Base-by-base conservation (phyloP, 768 basidiomycete species). In the Dioszegia crocea region DNA sequence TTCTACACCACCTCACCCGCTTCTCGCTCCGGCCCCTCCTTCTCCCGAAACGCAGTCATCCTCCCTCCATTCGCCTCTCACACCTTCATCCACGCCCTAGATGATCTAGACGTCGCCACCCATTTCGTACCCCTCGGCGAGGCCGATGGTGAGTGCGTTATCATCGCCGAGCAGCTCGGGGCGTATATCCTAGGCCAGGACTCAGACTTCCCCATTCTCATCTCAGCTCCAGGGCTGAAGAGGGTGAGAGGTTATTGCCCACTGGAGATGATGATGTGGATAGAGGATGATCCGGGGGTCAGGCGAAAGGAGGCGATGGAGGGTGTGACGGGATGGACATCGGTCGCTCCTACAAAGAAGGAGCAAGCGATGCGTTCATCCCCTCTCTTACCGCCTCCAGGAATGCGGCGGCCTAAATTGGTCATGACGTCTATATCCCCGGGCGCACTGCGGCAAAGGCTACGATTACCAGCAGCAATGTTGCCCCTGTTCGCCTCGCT, bases 1-100 rank as follows among this genome's bases (percentile, higher is more conserved):
- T 78, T 78, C 65, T 76, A 78, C 63, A 68, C 73, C 11, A 76
- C 76, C 8, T 76, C 76, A 2, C 56, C 67, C 1, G 36, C 54
- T 4, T 74, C 75, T 8, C 69, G 77, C 11, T 77, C 76, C 16
- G 56, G 59, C 11, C 67, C 67, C 6, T 67, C 66, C n/a, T 72
- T 73, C 59, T 66, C 65, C 1, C 50, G 61, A 23, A 24, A 54
- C 36, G 43, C 53, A 33, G 58, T 61, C 23, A 60, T 78, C 48
- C 61, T 78, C 0, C 76, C 77, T 8, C 67, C 76, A 2, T 70
- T 77, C 48, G 59, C 71, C 6, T 71, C 66, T 2, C 65, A 75
- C 21, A 59, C 67, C 2, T 69, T 74, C 58, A 68, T 70, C 43
- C 66, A 73, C 29, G 70, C 70, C 4, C 65, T 75, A 0, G 39